Percentiles rank a stretch among this genome's conserved stretches.
Evolutionary conservation across 1,139 yeast species (phyloP).

Genomic region (Yarrowia galli): DNA sequence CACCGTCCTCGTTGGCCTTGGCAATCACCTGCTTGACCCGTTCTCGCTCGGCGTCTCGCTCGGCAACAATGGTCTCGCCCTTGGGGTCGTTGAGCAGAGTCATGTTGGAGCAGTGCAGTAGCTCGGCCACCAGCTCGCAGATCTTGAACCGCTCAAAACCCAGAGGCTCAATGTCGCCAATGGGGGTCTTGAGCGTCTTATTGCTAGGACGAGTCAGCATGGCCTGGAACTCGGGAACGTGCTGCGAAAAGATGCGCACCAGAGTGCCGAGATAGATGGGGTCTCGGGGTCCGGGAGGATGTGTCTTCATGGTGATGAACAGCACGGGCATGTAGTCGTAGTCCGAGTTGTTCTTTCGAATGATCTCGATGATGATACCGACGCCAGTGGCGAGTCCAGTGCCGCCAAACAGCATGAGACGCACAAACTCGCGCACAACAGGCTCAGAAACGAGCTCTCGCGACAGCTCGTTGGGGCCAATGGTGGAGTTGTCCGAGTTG

Average conservation of each 20-base stretch:
- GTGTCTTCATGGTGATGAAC: conserved; percentile 84
- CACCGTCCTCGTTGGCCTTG: conserved; percentile 40
- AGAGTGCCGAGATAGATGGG: conserved; percentile 92
- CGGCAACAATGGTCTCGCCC: conserved; percentile 78
- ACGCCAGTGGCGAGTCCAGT: conserved; percentile 94
- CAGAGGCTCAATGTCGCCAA: conserved; percentile 80
- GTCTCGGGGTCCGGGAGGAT: conserved; percentile 94
- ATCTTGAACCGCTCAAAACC: conserved; percentile 96
- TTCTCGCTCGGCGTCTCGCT: conserved; percentile 74
- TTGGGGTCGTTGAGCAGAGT: conserved; percentile 83
- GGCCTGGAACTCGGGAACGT: conserved; percentile 72
- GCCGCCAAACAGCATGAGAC: conserved; percentile 90
- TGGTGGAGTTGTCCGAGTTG: conserved; percentile 79
- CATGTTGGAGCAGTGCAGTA: conserved; percentile 97
- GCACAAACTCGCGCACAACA: conserved; percentile 68
- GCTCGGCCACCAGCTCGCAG: conserved; percentile 93
- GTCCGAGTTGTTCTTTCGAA: conserved; percentile 94
- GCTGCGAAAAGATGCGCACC: conserved; percentile 77
- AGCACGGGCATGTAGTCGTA: conserved; percentile 90
- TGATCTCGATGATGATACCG: conserved; percentile 92
- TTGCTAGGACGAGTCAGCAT: conserved; percentile 54
- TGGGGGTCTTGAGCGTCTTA: conserved; percentile 65
- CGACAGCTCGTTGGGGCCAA: conserved; percentile 95
- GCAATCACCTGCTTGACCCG: conserved; percentile 52
- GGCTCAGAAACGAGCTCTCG: conserved; percentile 83